These are phyloP conservation scores for Arthrocladium fulminans DNA, from an alignment of 2,329 filamentous ascomycete species.

Conservation along the genomic window DNA sequence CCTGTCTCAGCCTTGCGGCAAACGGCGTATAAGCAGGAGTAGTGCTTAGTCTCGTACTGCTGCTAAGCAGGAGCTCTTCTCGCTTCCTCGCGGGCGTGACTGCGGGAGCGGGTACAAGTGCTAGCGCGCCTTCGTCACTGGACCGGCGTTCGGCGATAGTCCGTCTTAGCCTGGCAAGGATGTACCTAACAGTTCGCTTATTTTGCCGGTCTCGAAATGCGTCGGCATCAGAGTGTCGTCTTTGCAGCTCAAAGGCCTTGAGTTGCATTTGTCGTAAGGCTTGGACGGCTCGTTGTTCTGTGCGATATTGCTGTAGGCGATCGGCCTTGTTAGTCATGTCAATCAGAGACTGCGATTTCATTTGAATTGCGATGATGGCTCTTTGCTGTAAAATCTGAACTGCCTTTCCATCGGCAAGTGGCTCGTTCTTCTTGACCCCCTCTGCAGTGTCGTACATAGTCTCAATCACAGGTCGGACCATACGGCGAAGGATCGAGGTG, in stretches of 20 bases:
- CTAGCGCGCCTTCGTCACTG: conserved; percentile 2
- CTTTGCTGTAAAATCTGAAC: conserved; percentile 1
- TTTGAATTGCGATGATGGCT: conserved; percentile 1
- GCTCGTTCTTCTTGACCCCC: neutral
- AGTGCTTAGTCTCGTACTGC: conserved; percentile 9
- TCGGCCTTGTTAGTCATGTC: conserved; percentile 6
- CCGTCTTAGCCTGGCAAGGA: conserved; percentile 1
- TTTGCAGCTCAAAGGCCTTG: conserved; percentile 6
- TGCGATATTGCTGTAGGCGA: conserved; percentile 3
- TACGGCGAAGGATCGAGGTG: conserved; percentile 1
- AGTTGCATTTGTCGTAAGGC: conserved; percentile 8
- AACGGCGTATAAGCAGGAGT: conserved; percentile 12
- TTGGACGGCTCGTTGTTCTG: conserved; percentile 6
- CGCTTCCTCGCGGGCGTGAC: conserved; percentile 7
- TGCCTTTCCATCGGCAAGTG: neutral
- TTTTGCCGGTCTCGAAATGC: conserved; percentile 5
- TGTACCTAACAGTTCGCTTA: conserved; percentile 2
- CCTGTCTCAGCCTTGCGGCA: conserved; percentile 1
- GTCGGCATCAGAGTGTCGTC: conserved; percentile 5
- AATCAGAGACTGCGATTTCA: conserved; percentile 6
- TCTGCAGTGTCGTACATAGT: conserved; percentile 2
- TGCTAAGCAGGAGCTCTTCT: conserved; percentile 8
- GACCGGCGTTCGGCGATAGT: neutral
- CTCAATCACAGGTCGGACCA: conserved; percentile 1
- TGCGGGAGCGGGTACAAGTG: neutral